Evolutionary conservation across 2,329 filamentous ascomycete species (phyloP).

Genomic region (Endothia cerciana): DNA sequence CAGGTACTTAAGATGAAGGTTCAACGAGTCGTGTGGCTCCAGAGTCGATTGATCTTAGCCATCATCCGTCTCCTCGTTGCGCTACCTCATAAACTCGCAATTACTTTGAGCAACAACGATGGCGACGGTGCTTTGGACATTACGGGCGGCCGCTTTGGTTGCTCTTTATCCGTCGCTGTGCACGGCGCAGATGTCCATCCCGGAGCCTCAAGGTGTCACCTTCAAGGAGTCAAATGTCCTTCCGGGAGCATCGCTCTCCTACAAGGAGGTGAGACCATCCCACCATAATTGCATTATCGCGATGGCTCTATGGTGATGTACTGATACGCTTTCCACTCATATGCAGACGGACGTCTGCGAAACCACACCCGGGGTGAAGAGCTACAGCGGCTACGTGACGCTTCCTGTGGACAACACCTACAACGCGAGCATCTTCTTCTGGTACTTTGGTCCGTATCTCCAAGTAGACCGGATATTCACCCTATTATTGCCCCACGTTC

Average conservation of each 20-base stretch:
- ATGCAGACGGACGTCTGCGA: slow-evolving; percentile 51
- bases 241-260: slow-evolving; percentile 22
- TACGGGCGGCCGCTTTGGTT: background rate
- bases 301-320: no score
- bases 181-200: slow-evolving; percentile 19
- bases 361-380: slow-evolving; percentile 57
- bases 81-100: no score
- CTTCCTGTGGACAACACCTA: slow-evolving; percentile 50
- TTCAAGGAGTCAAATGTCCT: slow-evolving; percentile 10
- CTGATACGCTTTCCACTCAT: background rate
- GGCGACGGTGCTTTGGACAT: background rate
- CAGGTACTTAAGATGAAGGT: background rate
- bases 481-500: background rate
- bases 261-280: slow-evolving; percentile 13
- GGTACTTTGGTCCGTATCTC: slow-evolving; percentile 46
- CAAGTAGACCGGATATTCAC: background rate
- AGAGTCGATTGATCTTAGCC: background rate
- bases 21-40: background rate
- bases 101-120: background rate
- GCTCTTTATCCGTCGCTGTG: background rate
- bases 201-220: slow-evolving; percentile 6
- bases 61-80: background rate
- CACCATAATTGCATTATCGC: background rate
- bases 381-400: slow-evolving; percentile 61
- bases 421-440: slow-evolving; percentile 65